Conservation (phyloP, 2,329 filamentous ascomycete genomes). For the Neofusicoccum sp. region DNA sequence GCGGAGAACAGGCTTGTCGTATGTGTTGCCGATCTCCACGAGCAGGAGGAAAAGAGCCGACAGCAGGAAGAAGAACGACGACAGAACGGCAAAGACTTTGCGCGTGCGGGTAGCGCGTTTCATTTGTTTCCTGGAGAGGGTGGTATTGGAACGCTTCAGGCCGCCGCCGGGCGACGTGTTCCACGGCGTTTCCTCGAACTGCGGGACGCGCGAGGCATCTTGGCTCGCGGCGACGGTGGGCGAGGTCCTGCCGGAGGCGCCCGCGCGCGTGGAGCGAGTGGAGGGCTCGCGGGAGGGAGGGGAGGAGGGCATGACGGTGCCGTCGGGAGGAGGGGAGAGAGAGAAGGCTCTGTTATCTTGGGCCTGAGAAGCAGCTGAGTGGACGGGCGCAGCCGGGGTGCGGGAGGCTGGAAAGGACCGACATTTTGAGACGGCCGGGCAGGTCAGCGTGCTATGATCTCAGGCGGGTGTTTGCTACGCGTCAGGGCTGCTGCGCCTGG, state of each 20-base stretch:
- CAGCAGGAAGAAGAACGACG: constrained; percentile 69
- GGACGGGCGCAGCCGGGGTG: neutral
- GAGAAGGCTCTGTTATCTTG: constrained; percentile 5
- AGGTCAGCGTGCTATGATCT: constrained; percentile 12
- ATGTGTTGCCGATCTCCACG: constrained; percentile 74
- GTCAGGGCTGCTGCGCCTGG: constrained; percentile 10
- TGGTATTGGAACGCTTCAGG: constrained; percentile 16
- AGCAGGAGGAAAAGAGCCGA: constrained; percentile 77
- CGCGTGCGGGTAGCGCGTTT: constrained; percentile 49
- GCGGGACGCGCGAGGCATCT: neutral
- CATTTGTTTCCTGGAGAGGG: constrained; percentile 35
- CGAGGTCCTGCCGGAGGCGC: constrained; percentile 4
- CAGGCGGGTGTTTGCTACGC: constrained; percentile 12
- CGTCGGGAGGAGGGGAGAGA: neutral
- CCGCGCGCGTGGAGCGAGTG: neutral
- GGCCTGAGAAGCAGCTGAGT: neutral
- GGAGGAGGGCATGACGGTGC: constrained; percentile 8
- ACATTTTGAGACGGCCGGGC: constrained; percentile 17
- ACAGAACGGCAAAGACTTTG: constrained; percentile 61
- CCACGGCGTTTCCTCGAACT: constrained; percentile 13
- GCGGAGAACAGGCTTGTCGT: constrained; percentile 59
- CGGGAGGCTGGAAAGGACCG: constrained; percentile 10
- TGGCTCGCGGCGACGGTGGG: neutral
- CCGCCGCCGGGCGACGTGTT: constrained; percentile 7
- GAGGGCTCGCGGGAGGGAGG: constrained; percentile 2